A percentile compares a stretch with the other conserved stretches of the same genome.
Conservation (phyloP, 2,329 filamentous ascomycete genomes). For the Sordariomycetes sp. region DNA sequence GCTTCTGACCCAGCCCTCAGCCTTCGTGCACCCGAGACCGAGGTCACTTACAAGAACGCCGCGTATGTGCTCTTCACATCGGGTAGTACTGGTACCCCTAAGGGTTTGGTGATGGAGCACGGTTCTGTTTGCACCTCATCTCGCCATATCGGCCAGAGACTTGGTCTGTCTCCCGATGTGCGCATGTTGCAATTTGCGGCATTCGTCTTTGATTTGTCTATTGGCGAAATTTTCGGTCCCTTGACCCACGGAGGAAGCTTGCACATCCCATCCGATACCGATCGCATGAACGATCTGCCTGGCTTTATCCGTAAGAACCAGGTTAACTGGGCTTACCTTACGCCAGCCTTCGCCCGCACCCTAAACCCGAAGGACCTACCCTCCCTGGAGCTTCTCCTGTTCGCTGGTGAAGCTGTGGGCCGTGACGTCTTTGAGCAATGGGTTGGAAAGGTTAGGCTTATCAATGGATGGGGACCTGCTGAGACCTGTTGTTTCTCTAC, state of each 20-base stretch:
- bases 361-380: constrained; percentile 4
- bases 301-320: not conserved
- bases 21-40: not conserved
- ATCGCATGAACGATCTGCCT: not conserved
- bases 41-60: not conserved
- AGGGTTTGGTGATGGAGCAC: constrained; percentile 23
- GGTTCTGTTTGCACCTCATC: constrained; percentile 41
- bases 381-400: constrained; percentile 3
- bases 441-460: constrained; percentile 4
- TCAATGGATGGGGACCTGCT: constrained; percentile 11
- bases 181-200: constrained; percentile 5
- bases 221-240: constrained; percentile 1
- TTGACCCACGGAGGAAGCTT: not conserved
- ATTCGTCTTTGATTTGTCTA: constrained; percentile 1
- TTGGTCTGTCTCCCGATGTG: constrained; percentile 7
- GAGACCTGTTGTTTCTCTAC: constrained; percentile 4
- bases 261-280: not conserved
- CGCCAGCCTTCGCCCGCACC: constrained; percentile 2
- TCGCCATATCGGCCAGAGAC: constrained; percentile 32
- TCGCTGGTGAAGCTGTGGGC: constrained; percentile 8
- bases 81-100: not conserved
- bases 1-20: constrained; percentile 1
- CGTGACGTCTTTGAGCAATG: constrained; percentile 9
- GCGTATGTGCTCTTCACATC: constrained; percentile 6
- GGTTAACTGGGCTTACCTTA: constrained; percentile 1